These are phyloP conservation scores for Nakataea oryzae DNA, from an alignment of 2,329 filamentous ascomycete species.

Conservation along the genomic window DNA sequence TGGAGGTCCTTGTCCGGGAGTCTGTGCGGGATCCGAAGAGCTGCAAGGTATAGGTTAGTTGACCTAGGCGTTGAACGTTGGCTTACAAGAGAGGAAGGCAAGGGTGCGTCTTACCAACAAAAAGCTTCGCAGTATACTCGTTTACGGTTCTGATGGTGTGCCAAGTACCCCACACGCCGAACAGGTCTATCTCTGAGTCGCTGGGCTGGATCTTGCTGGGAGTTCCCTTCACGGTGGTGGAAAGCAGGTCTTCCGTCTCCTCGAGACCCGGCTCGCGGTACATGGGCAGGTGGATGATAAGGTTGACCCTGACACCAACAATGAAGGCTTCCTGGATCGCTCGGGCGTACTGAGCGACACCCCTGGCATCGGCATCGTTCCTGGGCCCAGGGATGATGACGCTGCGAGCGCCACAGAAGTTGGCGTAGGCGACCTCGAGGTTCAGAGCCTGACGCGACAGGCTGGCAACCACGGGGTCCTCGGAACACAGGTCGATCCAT, in stretches of 20 bases:
- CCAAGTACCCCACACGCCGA: constrained; percentile 89
- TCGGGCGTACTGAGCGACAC: constrained; percentile 68
- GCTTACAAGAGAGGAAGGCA: background rate
- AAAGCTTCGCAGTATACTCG: constrained; percentile 72
- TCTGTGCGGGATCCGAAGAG: constrained; percentile 44
- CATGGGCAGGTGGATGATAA: constrained; percentile 78
- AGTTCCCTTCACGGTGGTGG: constrained; percentile 22
- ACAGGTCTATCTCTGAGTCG: constrained; percentile 51
- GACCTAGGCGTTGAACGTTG: background rate
- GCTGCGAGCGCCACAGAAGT: constrained; percentile 83
- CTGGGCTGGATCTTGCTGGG: constrained; percentile 16
- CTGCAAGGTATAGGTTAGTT: constrained; percentile 19
- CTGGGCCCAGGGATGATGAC: constrained; percentile 73
- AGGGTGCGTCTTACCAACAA: constrained; percentile 58
- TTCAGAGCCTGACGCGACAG: constrained; percentile 85
- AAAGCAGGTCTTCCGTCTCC: constrained; percentile 40
- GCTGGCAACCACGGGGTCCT: constrained; percentile 72
- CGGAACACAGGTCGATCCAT: constrained; percentile 84
- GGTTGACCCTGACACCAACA: constrained; percentile 64
- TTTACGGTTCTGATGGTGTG: constrained; percentile 76
- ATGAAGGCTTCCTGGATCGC: constrained; percentile 71
- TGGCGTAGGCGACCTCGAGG: constrained; percentile 86
- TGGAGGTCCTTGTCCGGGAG: constrained; percentile 52
- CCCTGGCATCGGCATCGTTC: constrained; percentile 35
- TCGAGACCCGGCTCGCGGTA: constrained; percentile 58